phyloP scores from a whole-genome alignment of 148 eudicot species.

The Silene latifolia region DNA sequence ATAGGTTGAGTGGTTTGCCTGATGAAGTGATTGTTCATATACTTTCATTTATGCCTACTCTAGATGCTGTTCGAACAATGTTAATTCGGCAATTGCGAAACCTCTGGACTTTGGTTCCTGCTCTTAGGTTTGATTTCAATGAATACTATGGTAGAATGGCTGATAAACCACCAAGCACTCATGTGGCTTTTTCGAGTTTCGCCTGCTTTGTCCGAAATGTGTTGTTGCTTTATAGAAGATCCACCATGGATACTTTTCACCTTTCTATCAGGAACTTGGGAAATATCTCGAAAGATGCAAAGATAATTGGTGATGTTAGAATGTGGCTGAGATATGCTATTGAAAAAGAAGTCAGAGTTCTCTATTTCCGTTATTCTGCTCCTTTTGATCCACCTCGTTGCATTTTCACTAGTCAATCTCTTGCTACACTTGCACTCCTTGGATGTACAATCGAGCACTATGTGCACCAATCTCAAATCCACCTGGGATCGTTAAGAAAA shows the following conservation, averaged over 20 bases:
- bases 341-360: too few relatives aligned
- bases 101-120: slow-evolving; percentile 6
- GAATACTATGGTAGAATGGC: not conserved
- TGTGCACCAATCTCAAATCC: not conserved
- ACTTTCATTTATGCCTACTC: slow-evolving; percentile 1
- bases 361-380: too few relatives aligned
- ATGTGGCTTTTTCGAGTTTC: not conserved
- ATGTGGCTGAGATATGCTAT: slow-evolving; percentile 1
- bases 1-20: slow-evolving; percentile 10
- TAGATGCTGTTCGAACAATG: too few relatives aligned
- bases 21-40: slow-evolving; percentile 8
- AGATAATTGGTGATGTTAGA: not conserved
- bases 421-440: not conserved
- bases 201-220: not conserved
- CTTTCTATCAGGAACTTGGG: not conserved
- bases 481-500: not conserved
- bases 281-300: too few relatives aligned
- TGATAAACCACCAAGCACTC: not conserved
- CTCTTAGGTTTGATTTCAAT: not conserved
- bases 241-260: slow-evolving; percentile 3
- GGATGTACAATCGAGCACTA: not conserved
- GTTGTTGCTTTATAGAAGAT: not conserved
- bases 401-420: too few relatives aligned
- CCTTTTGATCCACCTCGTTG: too few relatives aligned
- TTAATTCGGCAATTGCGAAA: too few relatives aligned